phyloP scores from a whole-genome alignment of 2,329 filamentous ascomycete genomes.

The Ophiocordyceps camponoti-floridani region DNA sequence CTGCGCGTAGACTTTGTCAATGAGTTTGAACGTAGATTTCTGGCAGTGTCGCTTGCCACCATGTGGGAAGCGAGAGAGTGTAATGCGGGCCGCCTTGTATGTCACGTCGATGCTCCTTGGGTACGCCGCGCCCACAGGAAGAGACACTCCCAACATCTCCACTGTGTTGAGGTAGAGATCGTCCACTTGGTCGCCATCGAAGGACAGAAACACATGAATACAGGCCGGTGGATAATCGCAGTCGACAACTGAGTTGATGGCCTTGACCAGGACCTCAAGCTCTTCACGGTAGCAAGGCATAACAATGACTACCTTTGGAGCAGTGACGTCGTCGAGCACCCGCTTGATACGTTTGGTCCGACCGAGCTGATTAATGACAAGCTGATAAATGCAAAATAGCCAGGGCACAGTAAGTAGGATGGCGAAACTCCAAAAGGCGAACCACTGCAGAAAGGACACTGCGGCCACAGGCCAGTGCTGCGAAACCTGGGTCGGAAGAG shows the following conservation, averaged over 20 bases:
- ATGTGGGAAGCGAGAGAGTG: conserved; percentile 80
- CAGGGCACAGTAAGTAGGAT: conserved; percentile 73
- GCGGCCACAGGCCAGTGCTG: conserved; percentile 52
- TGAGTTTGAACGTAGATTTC: conserved; percentile 80
- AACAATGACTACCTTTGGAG: conserved; percentile 86
- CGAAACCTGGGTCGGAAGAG: conserved; percentile 56
- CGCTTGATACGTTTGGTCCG: conserved; percentile 68
- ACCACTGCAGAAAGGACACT: conserved; percentile 69
- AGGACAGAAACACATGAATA: conserved; percentile 88
- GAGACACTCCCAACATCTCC: conserved; percentile 64
- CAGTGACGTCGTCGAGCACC: conserved; percentile 65
- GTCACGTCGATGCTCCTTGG: conserved; percentile 80
- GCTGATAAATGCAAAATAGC: conserved; percentile 82
- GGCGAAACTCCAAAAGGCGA: conserved; percentile 88
- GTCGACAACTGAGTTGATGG: conserved; percentile 79
- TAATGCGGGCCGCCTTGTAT: conserved; percentile 70
- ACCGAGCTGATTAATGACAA: conserved; percentile 75
- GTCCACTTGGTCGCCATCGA: conserved; percentile 79
- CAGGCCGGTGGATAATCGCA: conserved; percentile 87
- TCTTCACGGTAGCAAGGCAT: conserved; percentile 96
- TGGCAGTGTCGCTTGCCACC: conserved; percentile 90
- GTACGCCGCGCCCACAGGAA: conserved; percentile 52
- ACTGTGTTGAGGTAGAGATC: conserved; percentile 80
- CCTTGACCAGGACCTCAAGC: conserved; percentile 65
- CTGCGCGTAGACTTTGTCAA: conserved; percentile 78